Percentiles rank a stretch among this genome's conserved stretches.
Conservation (phyloP, 257 asterid genomes). For the Fraxinus americana region DNA sequence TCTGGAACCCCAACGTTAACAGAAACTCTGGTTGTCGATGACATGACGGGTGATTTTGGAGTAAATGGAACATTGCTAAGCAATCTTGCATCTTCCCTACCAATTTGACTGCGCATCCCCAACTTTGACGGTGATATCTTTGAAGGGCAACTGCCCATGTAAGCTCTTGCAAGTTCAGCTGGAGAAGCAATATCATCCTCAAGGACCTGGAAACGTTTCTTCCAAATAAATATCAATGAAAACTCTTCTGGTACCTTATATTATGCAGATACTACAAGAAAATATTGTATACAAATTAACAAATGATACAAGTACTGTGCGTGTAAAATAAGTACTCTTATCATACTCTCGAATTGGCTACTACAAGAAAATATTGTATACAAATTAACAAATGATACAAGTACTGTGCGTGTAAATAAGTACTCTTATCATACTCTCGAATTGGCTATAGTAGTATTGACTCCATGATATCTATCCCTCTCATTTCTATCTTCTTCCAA, state of each 20-base stretch:
- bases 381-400: slow-evolving; percentile 9
- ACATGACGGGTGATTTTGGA: slow-evolving; percentile 44
- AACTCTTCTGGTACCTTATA: slow-evolving; percentile 19
- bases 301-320: neutral
- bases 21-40: slow-evolving; percentile 37
- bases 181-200: slow-evolving; percentile 77
- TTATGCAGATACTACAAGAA: neutral
- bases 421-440: slow-evolving; percentile 43
- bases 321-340: neutral
- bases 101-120: slow-evolving; percentile 50
- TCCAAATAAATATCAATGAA: slow-evolving; percentile 23
- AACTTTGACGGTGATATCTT: slow-evolving; percentile 65
- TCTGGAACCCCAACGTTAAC: slow-evolving; percentile 44
- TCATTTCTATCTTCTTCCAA: slow-evolving; percentile 38
- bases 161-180: slow-evolving; percentile 90
- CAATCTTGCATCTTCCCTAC: slow-evolving; percentile 47
- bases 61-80: slow-evolving; percentile 38
- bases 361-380: neutral
- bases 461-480: slow-evolving; percentile 38
- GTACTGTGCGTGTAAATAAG: neutral
- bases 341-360: slow-evolving; percentile 48
- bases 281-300: slow-evolving; percentile 8
- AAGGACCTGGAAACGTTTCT: slow-evolving; percentile 48
- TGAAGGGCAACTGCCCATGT: slow-evolving; percentile 78
- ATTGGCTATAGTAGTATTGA: slow-evolving; percentile 33